Evolutionary conservation across 257 asterid genomes (phyloP), one percentile per base, ranked within the genome.

Genomic region (Solanum bulbocastanum): DNA sequence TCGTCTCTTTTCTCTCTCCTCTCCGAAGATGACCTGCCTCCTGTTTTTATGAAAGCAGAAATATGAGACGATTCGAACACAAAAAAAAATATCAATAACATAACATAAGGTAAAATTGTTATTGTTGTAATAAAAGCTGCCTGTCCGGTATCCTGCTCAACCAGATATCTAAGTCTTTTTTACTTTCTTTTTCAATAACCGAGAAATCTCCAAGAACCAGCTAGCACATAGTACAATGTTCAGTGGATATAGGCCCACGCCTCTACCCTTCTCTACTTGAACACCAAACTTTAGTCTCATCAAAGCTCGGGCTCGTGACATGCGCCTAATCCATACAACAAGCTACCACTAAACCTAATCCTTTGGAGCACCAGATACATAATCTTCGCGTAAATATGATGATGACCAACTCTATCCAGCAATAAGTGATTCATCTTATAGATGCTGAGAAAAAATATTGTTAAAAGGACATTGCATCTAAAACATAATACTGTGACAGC

Each of bases 1-100:
- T 93, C 93, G n/a, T 93, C 94, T 76, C 92, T 93, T 86, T 86
- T 88, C 86, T 88, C 95, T 87, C 92, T 94, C 89, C 92, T 92
- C 88, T 94, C 98, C 74, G 40, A 65, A 88, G 96, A 91, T 65
- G 93, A 89, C 69, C 82, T 93, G 87, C 88, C 95, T 92, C 92
- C 92, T 90, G 89, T 76, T 81, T 86, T 88, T 56, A 49, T 49
- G 84, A 71, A 73, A 76, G 72, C 32, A 18, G n/a, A 78, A 62
- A 85, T 78, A 74, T 82, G 35, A 71, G 22, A 82, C 44, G 0
- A 30, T 30, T 49, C 32, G 86, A 10, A 46, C 33, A 18, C 18
- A 87, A 18, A 12, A 32, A 40, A 71, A 56, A 8, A 81, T 14
- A 75, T 22, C 49, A 60, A 37, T 35, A 9, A 79, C n/a, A 46